These are phyloP conservation scores for Sporothrix pallida DNA, from an alignment of 2,329 filamentous ascomycete genomes.

Conservation along the genomic window DNA sequence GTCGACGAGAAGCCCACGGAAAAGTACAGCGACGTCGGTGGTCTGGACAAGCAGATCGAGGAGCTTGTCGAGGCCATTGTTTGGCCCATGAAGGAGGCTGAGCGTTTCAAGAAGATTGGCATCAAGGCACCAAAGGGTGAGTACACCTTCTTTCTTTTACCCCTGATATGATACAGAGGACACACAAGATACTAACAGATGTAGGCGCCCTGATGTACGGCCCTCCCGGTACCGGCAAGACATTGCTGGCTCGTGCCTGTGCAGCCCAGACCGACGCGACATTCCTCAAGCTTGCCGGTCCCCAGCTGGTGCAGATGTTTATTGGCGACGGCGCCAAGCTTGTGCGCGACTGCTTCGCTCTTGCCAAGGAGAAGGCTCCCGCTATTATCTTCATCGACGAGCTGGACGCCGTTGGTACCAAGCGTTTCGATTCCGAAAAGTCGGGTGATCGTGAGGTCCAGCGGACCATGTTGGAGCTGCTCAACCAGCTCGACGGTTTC, in stretches of 20 bases:
- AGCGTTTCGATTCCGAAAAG: conserved; percentile 98
- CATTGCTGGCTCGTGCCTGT: conserved; percentile 90
- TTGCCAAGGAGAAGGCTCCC: conserved; percentile 98
- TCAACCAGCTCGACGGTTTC: conserved; percentile 98
- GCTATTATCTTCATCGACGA: conserved; percentile 99
- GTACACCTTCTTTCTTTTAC: not conserved
- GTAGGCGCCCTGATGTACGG: conserved; percentile 97
- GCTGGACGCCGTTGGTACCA: conserved; percentile 95
- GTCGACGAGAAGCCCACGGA: conserved; percentile 99
- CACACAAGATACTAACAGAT: conserved; percentile 29
- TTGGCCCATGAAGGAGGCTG: conserved; percentile 99
- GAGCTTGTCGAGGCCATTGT: conserved; percentile 98
- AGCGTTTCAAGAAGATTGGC: conserved; percentile 98
- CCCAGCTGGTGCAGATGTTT: conserved; percentile 99
- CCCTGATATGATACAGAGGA: too few species aligned
- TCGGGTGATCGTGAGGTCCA: conserved; percentile 97
- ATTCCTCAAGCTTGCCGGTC: conserved; percentile 96
- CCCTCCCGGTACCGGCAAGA: conserved; percentile 88
- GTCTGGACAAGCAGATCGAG: conserved; percentile 97
- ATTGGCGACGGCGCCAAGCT: conserved; percentile 98
- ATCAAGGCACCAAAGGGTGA: conserved; percentile 99
- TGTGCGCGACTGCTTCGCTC: conserved; percentile 93
- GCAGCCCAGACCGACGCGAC: conserved; percentile 98
- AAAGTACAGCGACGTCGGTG: conserved; percentile 98
- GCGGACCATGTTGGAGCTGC: conserved; percentile 96